Evolutionary conservation across 768 basidiomycete genomes (phyloP), one percentile per base, ranked within the genome.

Genomic region (Hygrophorus pudorinus): DNA sequence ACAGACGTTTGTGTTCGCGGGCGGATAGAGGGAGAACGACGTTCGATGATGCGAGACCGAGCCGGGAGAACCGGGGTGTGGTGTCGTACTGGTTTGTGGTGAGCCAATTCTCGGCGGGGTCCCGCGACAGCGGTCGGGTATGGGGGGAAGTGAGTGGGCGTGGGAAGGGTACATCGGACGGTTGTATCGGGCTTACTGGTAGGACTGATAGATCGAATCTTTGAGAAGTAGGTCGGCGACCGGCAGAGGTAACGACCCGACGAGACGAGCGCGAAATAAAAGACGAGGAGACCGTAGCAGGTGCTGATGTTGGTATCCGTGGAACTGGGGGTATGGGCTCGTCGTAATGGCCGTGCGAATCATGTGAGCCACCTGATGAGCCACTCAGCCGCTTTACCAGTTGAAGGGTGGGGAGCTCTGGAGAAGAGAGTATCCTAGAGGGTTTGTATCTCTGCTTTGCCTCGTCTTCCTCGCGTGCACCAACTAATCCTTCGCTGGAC

Each of bases 21-120:
- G 65, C 65, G 16, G 65, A 58, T 2, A 71, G 48, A n/a, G 70
- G 72, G 30, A 73, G 56, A 6, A 72, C 60, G 12, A 72, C 64
- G 13, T 53, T 48, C 1, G 63, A 46, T 2, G 58, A 49, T 2
- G 59, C 48, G 8, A 72, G 52, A 11, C 65, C 58, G 28, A 68
- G 56, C 4, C 70, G 60, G 27, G 63, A 59, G 52, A 73, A 73
- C 18, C 59, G 60, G 3, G 72, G 72, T 1, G 61, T 68, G 5
- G 50, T 53, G 5, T 53, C 59, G 46, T 65, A 69, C 1, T 63
- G 47, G 35, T 57, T 61, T 24, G 58, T 28, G n/a, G 65, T 53
- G 42, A 68, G 56, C 69, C 69, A 71, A 42, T 63, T 58, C 14
- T 64, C 55, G 29, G 45, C 29, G 48, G 46, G 21, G 51, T 33